Conservation (phyloP, 2,329 filamentous ascomycete genomes). For the Graphilbum fragrans region DNA sequence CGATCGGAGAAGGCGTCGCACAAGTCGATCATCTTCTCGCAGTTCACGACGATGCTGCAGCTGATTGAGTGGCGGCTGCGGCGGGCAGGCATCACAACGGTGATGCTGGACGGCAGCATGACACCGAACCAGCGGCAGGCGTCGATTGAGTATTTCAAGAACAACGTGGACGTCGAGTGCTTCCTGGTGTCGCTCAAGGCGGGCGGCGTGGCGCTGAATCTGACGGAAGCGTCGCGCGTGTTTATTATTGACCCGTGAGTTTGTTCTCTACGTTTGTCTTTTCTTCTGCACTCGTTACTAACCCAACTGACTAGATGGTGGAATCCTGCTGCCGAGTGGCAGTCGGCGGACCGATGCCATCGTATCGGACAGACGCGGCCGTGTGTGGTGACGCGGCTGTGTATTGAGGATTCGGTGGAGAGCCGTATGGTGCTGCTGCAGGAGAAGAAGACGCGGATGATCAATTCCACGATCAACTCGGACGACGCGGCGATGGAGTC, state of each 20-base stretch:
- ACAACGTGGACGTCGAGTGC: constrained; percentile 82
- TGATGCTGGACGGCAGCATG: constrained; percentile 98
- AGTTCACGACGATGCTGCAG: constrained; percentile 95
- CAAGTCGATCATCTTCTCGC: constrained; percentile 95
- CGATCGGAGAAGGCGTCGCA: constrained; percentile 85
- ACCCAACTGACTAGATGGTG: constrained; percentile 56
- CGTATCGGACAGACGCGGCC: constrained; percentile 91
- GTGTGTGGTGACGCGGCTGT: constrained; percentile 86
- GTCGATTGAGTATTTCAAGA: constrained; percentile 95
- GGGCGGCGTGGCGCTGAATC: constrained; percentile 85
- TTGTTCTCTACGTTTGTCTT: background rate
- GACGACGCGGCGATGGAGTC: constrained; percentile 88
- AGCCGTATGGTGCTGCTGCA: constrained; percentile 90
- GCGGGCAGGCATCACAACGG: constrained; percentile 92
- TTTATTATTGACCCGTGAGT: constrained; percentile 91
- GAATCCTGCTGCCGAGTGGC: constrained; percentile 99
- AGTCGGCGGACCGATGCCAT: constrained; percentile 86
- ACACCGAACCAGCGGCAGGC: constrained; percentile 85
- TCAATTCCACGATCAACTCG: constrained; percentile 90
- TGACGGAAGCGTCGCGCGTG: constrained; percentile 88
- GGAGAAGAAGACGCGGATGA: constrained; percentile 98
- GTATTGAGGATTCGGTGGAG: constrained; percentile 95
- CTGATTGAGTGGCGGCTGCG: constrained; percentile 94
- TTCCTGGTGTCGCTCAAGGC: constrained; percentile 95
- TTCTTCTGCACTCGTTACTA: constrained; percentile 6